A percentile compares a stretch with the other conserved stretches of the same genome.
phyloP scores from a whole-genome alignment of 352 stramenopile genomes.

The Phytophthora cryptogea region DNA sequence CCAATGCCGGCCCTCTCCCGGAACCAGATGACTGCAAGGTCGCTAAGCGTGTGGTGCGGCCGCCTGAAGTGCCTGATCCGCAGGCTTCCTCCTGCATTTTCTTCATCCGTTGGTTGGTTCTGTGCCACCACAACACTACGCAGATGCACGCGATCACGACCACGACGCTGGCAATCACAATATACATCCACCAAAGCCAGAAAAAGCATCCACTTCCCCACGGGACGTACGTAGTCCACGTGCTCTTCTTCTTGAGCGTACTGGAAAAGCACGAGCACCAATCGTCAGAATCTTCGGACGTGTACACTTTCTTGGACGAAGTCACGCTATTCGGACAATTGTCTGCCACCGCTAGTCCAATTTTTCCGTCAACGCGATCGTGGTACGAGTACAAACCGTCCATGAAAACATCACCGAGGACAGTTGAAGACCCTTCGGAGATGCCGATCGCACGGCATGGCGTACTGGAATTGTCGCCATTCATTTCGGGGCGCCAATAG shows the following conservation, averaged over 20 bases:
- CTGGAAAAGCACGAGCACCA: slow-evolving; percentile 79
- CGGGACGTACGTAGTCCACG: slow-evolving; percentile 57
- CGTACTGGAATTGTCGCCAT: slow-evolving; percentile 52
- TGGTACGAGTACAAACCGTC: slow-evolving; percentile 82
- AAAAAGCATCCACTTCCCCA: slow-evolving; percentile 78
- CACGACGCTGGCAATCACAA: slow-evolving; percentile 62
- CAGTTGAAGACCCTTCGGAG: slow-evolving; percentile 63
- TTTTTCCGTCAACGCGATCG: slow-evolving; percentile 61
- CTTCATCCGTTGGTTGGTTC: slow-evolving; percentile 48
- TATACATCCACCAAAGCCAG: slow-evolving; percentile 88
- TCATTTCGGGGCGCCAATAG: slow-evolving; percentile 84
- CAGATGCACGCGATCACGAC: slow-evolving; percentile 61
- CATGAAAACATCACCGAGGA: slow-evolving; percentile 88
- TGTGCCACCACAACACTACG: slow-evolving; percentile 69
- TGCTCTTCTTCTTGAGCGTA: slow-evolving; percentile 60
- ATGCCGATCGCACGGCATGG: slow-evolving; percentile 81
- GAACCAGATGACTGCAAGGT: slow-evolving; percentile 34
- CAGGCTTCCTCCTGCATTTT: slow-evolving; percentile 39
- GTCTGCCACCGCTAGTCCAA: slow-evolving; percentile 70
- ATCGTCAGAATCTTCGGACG: slow-evolving; percentile 44
- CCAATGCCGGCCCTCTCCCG: slow-evolving; percentile 24
- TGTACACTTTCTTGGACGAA: slow-evolving; percentile 77
- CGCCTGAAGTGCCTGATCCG: slow-evolving; percentile 11
- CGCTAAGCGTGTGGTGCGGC: slow-evolving; percentile 30
- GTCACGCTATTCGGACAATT: slow-evolving; percentile 80